Evolutionary conservation across 2,329 filamentous ascomycete genomes (phyloP), one percentile per base, ranked within the genome.

Genomic region (Clonostachys byssicola): DNA sequence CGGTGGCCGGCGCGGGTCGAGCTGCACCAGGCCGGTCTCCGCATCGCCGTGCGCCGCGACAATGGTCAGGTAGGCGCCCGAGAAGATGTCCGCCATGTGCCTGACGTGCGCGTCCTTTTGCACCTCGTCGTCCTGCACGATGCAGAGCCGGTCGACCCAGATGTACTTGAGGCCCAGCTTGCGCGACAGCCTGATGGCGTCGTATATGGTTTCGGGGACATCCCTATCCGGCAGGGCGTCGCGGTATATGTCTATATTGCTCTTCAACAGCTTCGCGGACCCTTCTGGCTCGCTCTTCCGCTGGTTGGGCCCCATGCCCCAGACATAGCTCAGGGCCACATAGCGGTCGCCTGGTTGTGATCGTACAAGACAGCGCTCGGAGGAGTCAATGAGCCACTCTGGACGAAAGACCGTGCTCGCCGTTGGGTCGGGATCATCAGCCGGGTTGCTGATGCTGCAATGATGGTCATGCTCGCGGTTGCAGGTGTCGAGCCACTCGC

Each of bases 141-240:
- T 71, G 45, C 71, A 73, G 43, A 73, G 59, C 34, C 65, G 61
- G 51, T 76, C 73, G 34, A 75, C 66, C 73, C 73, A 76, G 17
- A 76, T 58, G 47, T 70, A 65, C 3, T 65, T 64, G 18, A 72
- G 60, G 1, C 66, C 67, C 12, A 75, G 58, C 56, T 71, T 72
- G 50, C 63, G 66, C 20, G 68, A 60, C 17, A 74, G 54, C 65
- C 68, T 71, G 51, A 74, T 70, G 49, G 70, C 70, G 50, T 73
- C 70, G n/a, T 64, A 47, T 46, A 73, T 67, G 5, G 70, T 71
- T 45, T 66, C 61, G 35, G 67, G 69, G 14, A 73, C 56, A 14
- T 68, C 64, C 9, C 57, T 52, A 14, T 72, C 68, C 5, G 65
- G 62, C 14, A 73, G 51, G 5, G 51, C 56, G 23, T 61, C 56